Evolutionary conservation across 371 early-diverging fungal species (phyloP).

Genomic region (Haplosporangium sp.): DNA sequence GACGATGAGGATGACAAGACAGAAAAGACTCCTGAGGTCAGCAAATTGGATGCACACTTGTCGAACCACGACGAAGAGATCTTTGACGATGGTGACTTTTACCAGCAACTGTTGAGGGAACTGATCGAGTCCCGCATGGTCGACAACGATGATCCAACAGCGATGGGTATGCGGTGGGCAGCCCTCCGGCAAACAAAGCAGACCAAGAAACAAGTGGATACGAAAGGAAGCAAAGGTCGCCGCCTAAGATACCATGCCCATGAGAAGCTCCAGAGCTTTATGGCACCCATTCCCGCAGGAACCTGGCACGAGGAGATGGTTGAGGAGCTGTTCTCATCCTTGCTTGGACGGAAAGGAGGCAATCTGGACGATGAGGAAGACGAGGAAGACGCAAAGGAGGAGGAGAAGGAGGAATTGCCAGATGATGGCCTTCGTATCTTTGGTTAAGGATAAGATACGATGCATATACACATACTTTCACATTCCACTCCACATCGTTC

Average conservation of each 20-base stretch:
- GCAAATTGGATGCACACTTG: conserved; percentile 70
- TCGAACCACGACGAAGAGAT: conserved; percentile 85
- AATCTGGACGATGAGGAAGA: conserved; percentile 41
- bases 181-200: conserved; percentile 77
- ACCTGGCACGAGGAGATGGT: conserved; percentile 93
- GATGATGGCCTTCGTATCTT: conserved; percentile 56
- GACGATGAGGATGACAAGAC: conserved; percentile 37
- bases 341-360: conserved; percentile 78
- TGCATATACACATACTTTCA: not conserved
- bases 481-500: not conserved
- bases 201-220: conserved; percentile 86
- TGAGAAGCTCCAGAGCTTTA: conserved; percentile 94
- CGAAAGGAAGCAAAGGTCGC: conserved; percentile 92
- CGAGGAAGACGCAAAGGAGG: conserved; percentile 34
- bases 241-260: conserved; percentile 91
- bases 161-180: conserved; percentile 85
- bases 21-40: conserved; percentile 32
- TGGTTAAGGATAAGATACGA: conserved; percentile 32
- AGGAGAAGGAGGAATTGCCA: conserved; percentile 27
- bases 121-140: conserved; percentile 93
- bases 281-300: conserved; percentile 90
- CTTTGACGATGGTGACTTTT: conserved; percentile 96
- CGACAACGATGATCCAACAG: conserved; percentile 85
- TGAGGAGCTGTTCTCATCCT: conserved; percentile 85
- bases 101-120: conserved; percentile 91